These are phyloP conservation scores for Saposhnikovia divaricata DNA, from an alignment of 129 eudicot genomes.

Conservation along the genomic window DNA sequence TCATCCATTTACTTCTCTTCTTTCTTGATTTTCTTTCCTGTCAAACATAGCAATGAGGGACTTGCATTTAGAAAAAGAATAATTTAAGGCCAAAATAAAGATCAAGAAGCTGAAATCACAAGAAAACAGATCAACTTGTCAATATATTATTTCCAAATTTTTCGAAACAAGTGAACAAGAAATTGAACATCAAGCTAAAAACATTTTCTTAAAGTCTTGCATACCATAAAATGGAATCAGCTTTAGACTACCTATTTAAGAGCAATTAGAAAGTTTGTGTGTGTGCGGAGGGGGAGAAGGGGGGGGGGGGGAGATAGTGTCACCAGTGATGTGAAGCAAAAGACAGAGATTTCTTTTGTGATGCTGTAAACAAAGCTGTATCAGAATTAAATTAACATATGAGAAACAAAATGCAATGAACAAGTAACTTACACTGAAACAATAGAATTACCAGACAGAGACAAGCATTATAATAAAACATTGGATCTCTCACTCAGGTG, in stretches of 20 bases:
- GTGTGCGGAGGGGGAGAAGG: too few relatives aligned
- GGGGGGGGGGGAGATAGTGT: too few relatives aligned
- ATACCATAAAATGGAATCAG: not conserved
- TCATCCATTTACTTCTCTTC: slow-evolving; percentile 22
- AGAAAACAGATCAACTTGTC: not conserved
- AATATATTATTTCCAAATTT: not conserved
- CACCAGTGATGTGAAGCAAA: too few relatives aligned
- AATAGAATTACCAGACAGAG: too few relatives aligned
- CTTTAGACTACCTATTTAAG: too few relatives aligned
- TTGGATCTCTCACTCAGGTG: not conserved
- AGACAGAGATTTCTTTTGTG: too few relatives aligned
- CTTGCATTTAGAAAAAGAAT: not conserved
- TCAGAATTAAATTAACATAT: too few relatives aligned
- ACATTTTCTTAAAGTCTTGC: not conserved
- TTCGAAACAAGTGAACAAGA: not conserved
- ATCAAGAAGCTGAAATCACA: slow-evolving; percentile 1
- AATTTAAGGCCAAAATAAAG: not conserved
- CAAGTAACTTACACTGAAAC: too few relatives aligned
- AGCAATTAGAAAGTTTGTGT: too few relatives aligned
- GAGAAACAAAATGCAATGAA: too few relatives aligned
- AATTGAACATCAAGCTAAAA: not conserved
- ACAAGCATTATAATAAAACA: too few relatives aligned
- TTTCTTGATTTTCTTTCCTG: not conserved
- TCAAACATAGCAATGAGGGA: not conserved
- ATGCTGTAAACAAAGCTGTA: too few relatives aligned